Percentiles rank a stretch among this genome's conserved stretches.
These are phyloP conservation scores for Polychaeton citri DNA, from an alignment of 2,329 filamentous ascomycete species.

Conservation along the genomic window DNA sequence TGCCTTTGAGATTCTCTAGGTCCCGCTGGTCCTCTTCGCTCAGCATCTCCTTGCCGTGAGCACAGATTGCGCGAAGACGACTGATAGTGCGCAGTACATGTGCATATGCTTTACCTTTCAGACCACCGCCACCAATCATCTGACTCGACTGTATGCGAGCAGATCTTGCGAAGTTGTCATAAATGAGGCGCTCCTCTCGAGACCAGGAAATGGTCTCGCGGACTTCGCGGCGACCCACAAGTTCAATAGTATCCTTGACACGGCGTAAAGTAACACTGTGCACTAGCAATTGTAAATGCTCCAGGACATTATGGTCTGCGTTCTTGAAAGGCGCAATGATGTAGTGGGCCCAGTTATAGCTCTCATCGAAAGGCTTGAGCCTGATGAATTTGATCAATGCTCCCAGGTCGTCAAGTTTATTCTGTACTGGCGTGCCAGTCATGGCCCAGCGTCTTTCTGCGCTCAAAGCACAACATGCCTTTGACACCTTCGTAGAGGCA, in stretches of 20 bases:
- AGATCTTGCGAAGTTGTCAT: constrained; percentile 63
- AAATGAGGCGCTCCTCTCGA: constrained; percentile 59
- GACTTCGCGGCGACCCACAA: constrained; percentile 61
- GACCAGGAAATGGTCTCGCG: constrained; percentile 65
- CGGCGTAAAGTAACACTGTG: constrained; percentile 89
- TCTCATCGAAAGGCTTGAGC: constrained; percentile 72
- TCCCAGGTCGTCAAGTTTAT: constrained; percentile 78
- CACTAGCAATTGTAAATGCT: constrained; percentile 76
- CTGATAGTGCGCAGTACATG: constrained; percentile 87
- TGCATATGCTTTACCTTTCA: constrained; percentile 67
- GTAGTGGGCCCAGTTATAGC: constrained; percentile 59
- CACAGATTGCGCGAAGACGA: constrained; percentile 77
- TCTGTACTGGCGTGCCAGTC: constrained; percentile 94
- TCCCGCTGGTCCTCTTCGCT: constrained; percentile 65
- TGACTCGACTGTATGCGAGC: constrained; percentile 64
- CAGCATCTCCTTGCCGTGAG: constrained; percentile 84
- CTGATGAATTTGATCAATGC: constrained; percentile 76
- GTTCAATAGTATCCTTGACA: constrained; percentile 76
- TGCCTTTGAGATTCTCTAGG: constrained; percentile 41
- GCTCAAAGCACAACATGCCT: constrained; percentile 66
- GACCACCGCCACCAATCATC: constrained; percentile 49
- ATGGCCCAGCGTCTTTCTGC: constrained; percentile 85
- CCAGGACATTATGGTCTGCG: constrained; percentile 70
- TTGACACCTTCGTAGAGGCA: constrained; percentile 65
- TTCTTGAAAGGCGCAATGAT: constrained; percentile 79